Base-by-base conservation (phyloP, 495 filamentous ascomycete genomes). In the Aspergillus kassunensis region DNA sequence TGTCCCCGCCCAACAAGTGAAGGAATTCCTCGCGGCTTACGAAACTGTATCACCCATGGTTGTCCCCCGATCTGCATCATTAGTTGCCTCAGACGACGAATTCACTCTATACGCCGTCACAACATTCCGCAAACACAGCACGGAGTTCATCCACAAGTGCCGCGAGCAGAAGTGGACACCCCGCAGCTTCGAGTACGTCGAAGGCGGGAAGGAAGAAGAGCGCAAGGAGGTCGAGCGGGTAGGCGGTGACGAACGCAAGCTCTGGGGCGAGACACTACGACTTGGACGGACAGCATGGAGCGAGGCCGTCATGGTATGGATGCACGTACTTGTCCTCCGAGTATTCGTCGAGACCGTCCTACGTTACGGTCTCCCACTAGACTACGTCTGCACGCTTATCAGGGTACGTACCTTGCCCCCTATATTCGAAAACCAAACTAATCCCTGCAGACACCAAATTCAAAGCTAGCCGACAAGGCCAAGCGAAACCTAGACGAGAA, bases 311-410 rank as follows among this genome's bases (percentile, higher is more conserved):
- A 96, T 96, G 90, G 85, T 90, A 49, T 95, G 89, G 91, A 75
- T 91, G 10, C 95, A 97, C 67, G 88, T 93, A 13, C 75, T 97
- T 63, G 86, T 91, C 5, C 73, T 98, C 55, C 77, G 93, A 36
- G 91, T 98, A 31, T 98, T 97, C 68, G 93, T 98, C 16, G 93
- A 98, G 78, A 96, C 91, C 10, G 91, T 97, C 16, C 73, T 97
- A 63, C 80, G 93, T 54, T 98, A 97, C 66, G 93, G 93, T 6
- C 64, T 98, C 54, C 93, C 93, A 27, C 66, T 95, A 58, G 84
- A 90, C 59, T 97, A 90, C 73, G 85, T 95, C 39, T 88, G 83
- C 56, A 90, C 82, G 43, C 70, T 97, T 42, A 72, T 97, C 45
- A 79, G 85, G 83, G 92, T 97, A 82, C 57, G 83, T 72, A 27